Percentiles rank a stretch among this genome's conserved stretches.
phyloP scores from a whole-genome alignment of 257 asterid genomes.

The Marsdenia floribunda region DNA sequence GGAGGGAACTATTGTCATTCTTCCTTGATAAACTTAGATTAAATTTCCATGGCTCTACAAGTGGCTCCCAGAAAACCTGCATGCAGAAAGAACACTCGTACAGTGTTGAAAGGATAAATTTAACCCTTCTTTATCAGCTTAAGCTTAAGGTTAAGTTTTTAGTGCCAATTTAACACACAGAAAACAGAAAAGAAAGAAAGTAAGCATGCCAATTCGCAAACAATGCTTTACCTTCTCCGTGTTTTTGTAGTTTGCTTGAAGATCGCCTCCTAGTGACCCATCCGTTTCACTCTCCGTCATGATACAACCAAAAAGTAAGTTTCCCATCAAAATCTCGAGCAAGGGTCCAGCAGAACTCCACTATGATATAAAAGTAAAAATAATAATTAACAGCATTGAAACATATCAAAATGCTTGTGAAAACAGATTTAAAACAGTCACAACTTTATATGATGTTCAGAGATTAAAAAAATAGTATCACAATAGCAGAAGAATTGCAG shows the following conservation, averaged over 20 bases:
- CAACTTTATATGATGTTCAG: not conserved
- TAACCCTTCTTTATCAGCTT: no score
- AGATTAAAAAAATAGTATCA: not conserved
- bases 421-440: not conserved
- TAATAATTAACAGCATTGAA: not conserved
- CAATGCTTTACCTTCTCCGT: conserved; percentile 67
- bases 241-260: conserved; percentile 83
- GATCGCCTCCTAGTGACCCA: conserved; percentile 60
- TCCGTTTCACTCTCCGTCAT: conserved; percentile 46
- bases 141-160: no score
- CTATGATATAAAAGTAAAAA: conserved; percentile 23
- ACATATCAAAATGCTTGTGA: not conserved
- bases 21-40: conserved; percentile 52
- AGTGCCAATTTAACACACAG: not conserved
- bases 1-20: conserved; percentile 59
- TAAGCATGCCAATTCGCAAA: conserved; percentile 1
- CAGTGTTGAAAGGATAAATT: no score
- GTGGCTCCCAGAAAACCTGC: conserved; percentile 93
- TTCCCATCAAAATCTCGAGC: conserved; percentile 60
- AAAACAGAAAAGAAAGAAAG: conserved; percentile 9
- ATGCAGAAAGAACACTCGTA: conserved; percentile 14
- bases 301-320: conserved; percentile 35
- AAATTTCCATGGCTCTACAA: conserved; percentile 82
- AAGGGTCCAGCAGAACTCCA: conserved; percentile 83
- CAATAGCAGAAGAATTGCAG: not conserved